These are phyloP conservation scores for Striga hermonthica DNA, from an alignment of 305 asterid genomes.

Conservation along the genomic window DNA sequence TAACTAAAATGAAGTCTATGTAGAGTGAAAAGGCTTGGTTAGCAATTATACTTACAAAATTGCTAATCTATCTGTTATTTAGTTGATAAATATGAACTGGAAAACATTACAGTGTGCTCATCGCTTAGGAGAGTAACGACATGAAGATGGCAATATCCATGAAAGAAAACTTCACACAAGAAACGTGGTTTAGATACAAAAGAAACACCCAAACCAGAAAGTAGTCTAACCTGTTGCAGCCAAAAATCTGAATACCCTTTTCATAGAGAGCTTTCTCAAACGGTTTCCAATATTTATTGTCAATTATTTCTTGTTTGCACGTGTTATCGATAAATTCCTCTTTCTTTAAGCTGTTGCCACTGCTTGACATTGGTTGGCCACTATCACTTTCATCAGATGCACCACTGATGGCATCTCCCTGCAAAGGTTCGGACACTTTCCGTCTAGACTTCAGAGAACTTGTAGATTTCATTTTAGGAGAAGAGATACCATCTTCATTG, in stretches of 20 bases:
- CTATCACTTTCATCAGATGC: constrained; percentile 51
- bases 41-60: constrained; percentile 14
- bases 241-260: constrained; percentile 89
- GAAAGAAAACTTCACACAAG: not conserved
- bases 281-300: constrained; percentile 74
- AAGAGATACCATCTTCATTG: constrained; percentile 49
- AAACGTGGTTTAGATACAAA: constrained; percentile 15
- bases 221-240: constrained; percentile 73
- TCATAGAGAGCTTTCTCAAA: constrained; percentile 89
- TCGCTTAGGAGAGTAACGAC: constrained; percentile 18
- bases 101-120: constrained; percentile 24
- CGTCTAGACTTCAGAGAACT: constrained; percentile 53
- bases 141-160: constrained; percentile 14
- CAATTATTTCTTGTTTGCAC: constrained; percentile 46
- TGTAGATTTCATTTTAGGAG: constrained; percentile 49
- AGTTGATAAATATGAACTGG: not conserved
- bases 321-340: constrained; percentile 48
- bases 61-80: constrained; percentile 2
- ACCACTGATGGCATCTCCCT: constrained; percentile 48
- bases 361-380: constrained; percentile 43
- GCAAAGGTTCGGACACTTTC: constrained; percentile 57
- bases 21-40: constrained; percentile 22
- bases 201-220: constrained; percentile 29
- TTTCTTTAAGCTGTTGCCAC: constrained; percentile 50
- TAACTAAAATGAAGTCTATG: constrained; percentile 1